Base-by-base conservation (phyloP, 805 yeast species). In the Suhomyces canberraensis region DNA sequence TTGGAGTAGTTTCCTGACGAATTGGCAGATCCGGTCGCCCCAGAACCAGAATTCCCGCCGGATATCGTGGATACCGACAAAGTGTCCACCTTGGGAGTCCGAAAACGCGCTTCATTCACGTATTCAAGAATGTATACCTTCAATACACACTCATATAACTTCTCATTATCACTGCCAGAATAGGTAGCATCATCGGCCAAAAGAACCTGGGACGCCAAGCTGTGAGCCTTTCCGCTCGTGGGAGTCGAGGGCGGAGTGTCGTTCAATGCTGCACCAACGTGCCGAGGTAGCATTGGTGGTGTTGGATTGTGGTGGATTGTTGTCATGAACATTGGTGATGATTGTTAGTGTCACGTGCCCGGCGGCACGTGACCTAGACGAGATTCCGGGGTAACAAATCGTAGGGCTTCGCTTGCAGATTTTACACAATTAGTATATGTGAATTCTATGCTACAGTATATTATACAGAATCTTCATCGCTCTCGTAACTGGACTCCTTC, bases 61-160 rank as follows among this genome's bases (percentile, higher is more conserved):
- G 35, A 25, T 13, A 25, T 22, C 7, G 33, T 37, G 8, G 36
- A 19, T 9, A 45, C 11, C 4, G 11, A 22, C 3, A 7, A 13
- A 2, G 41, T 32, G n/a, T 29, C 21, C 11, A 27, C 25, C 3
- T 53, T 32, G 17, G 63, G 64, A 11, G 61, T 66, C 35, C 71
- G 58, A 59, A 81, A 82, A 25, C 87, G 58, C 2, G 85, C 85
- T 54, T 81, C 87, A 40, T 72, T 76, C 36, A 75, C 61, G 48
- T 83, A 81, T 32, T 78, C 82, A 14, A 84, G 53, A 9, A 84
- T 55, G 2, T 81, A 53, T 5, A 79, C 57, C 47, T 79, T 78
- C 31, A 83, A 50, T 1, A 80, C 68, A 20, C 73, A 66, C 32
- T 69, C 69, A 46, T 82, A 81, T 3, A 78, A 57, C 20, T 60